Evolutionary conservation across 306 rosid genomes (phyloP), one percentile per base, ranked within the genome.

Genomic region (Lablab purpureus): DNA sequence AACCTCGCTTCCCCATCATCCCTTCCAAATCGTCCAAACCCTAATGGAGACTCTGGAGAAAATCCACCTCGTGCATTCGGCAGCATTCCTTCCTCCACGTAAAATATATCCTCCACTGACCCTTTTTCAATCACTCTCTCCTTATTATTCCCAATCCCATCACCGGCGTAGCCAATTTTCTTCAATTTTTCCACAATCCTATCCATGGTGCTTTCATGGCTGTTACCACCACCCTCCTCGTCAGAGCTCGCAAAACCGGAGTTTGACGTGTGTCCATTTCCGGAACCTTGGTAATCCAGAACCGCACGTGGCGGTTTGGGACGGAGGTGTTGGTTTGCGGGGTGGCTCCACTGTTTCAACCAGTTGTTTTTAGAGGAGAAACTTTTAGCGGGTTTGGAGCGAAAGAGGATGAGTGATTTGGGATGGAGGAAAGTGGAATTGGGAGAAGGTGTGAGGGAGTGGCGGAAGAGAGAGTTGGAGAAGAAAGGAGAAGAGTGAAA

Each of bases 81-180:
- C 90, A 95, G 85, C 85, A 86, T 83, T 50, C 98, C 98, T 83
- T 92, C 99, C 79, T 95, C 97, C 71, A 90, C 89, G 72, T 87
- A 79, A 67, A 95, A 93, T 56, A 91, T 91, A 78, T 91, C 98
- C 84, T 92, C 98, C 75, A 95, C 97, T 3, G 98, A 95, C 78
- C 99, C 99, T 78, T 89, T 95, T 73, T 92, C 96, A 22, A 93
- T 85, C 56, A 19, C 80, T 82, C 76, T 86, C 88, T 83, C 87
- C 60, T 80, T 77, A 21, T 75, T 50, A 21, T 75, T 50, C 66
- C 82, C 87, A 72, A 74, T 34, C 19, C 60, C 84, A 67, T 76
- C 89, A 9, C 84, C 89, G 27, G 90, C 85, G 71, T 92, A 91
- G 64, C 97, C 99, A 52, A 90, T 91, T 81, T 88, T 87, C 93